Conservation (phyloP, 2,329 filamentous ascomycete species). For the Exophiala oligosperma region DNA sequence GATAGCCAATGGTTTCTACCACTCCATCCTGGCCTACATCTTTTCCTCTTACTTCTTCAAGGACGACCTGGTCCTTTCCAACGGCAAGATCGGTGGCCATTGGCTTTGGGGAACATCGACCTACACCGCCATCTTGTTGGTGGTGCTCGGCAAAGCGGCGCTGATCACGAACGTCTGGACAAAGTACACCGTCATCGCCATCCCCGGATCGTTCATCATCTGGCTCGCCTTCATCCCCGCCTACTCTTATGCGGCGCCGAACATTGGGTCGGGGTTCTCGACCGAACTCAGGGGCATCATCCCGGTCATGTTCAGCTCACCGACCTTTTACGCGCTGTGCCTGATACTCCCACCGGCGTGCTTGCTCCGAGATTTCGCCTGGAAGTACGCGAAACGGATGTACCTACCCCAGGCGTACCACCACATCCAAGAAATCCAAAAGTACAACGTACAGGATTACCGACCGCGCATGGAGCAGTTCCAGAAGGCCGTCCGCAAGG, state of each 20-base stretch:
- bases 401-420: slow-evolving; percentile 95
- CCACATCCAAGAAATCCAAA: slow-evolving; percentile 98
- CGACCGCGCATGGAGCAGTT: slow-evolving; percentile 99
- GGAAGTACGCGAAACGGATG: slow-evolving; percentile 98
- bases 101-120: slow-evolving; percentile 98
- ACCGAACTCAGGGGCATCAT: slow-evolving; percentile 83
- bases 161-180: slow-evolving; percentile 98
- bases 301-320: slow-evolving; percentile 74
- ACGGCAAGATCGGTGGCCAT: slow-evolving; percentile 83
- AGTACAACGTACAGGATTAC: slow-evolving; percentile 99
- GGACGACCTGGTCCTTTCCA: slow-evolving; percentile 72
- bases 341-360: slow-evolving; percentile 77
- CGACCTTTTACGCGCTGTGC: slow-evolving; percentile 90
- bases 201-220: slow-evolving; percentile 86
- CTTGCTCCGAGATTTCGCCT: slow-evolving; percentile 83
- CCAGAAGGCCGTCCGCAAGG: slow-evolving; percentile 98
- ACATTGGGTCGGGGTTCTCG: slow-evolving; percentile 71
- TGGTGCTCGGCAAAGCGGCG: slow-evolving; percentile 90
- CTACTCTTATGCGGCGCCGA: slow-evolving; percentile 84
- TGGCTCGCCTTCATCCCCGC: slow-evolving; percentile 89
- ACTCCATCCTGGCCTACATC: slow-evolving; percentile 90
- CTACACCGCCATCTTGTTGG: slow-evolving; percentile 90
- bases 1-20: slow-evolving; percentile 93
- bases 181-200: slow-evolving; percentile 94
- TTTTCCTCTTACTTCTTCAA: slow-evolving; percentile 79